A percentile compares a stretch with the other conserved stretches of the same genome.
Evolutionary conservation across 768 basidiomycete species (phyloP).

Genomic region (Russula griseocarnosa): DNA sequence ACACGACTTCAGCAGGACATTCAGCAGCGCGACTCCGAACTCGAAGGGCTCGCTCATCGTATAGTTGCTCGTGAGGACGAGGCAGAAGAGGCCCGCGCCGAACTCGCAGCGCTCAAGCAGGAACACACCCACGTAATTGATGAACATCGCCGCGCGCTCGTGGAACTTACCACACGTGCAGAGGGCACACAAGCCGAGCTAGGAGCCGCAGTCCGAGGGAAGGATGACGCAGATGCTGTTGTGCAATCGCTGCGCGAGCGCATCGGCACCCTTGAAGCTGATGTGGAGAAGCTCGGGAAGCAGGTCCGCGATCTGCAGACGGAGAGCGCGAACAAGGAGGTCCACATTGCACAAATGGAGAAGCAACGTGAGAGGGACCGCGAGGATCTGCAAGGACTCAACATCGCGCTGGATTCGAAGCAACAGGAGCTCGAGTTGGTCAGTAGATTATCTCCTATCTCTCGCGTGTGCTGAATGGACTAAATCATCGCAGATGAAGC

Average conservation of each 20-base stretch:
- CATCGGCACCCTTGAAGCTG: constrained; percentile 48
- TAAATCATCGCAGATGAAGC: constrained; percentile 21
- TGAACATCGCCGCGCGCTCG: constrained; percentile 46
- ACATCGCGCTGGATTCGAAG: constrained; percentile 90
- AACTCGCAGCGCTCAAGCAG: constrained; percentile 51
- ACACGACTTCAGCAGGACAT: constrained; percentile 55
- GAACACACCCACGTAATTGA: constrained; percentile 50
- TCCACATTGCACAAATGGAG: constrained; percentile 67
- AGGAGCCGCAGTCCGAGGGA: constrained; percentile 49
- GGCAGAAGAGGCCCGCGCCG: constrained; percentile 50
- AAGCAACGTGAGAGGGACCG: constrained; percentile 64
- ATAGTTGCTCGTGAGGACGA: constrained; percentile 50
- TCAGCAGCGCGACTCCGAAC: constrained; percentile 53
- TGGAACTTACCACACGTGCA: constrained; percentile 47
- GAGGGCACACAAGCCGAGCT: constrained; percentile 45
- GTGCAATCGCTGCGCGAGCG: constrained; percentile 48
- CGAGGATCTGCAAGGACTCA: constrained; percentile 78
- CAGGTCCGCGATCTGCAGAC: constrained; percentile 71
- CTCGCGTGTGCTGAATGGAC: neutral
- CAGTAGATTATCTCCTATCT: constrained; percentile 28
- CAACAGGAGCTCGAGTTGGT: constrained; percentile 93
- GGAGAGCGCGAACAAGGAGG: constrained; percentile 80
- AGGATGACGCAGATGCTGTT: constrained; percentile 54
- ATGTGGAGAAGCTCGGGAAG: constrained; percentile 54
- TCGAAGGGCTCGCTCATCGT: constrained; percentile 45